Base-by-base conservation (phyloP, 257 asterid genomes). In the Thymus quinquecostatus region DNA sequence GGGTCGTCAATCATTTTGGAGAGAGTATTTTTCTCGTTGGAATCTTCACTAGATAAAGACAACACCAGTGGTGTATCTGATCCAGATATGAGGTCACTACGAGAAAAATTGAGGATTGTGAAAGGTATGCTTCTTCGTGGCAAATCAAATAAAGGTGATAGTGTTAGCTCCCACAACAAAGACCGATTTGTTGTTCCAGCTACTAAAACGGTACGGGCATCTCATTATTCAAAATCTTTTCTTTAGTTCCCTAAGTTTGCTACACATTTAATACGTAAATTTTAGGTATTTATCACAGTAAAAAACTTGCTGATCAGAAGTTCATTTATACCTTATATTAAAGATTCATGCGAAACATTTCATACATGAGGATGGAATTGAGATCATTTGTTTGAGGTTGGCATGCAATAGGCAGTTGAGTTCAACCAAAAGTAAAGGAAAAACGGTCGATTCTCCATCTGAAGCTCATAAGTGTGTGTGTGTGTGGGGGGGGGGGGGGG, bases 1-100 rank as follows among this genome's bases (percentile, higher is more conserved):
- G 84, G 79, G 41, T 89, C 96, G 1, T 32, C 76, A 13, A 80
- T 79, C 64, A 76, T 89, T 73, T 73, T 92, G 73, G 74, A 79
- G 71, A 83, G 92, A 86, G 81, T 87, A 38, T 34, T 83, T 67
- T 33, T 66, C 82, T 70, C 74, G 30, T 47, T 90, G 80, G 76
- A 69, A 60, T 74, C 78, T 63, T 68, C 82, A 43, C 41, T 83
- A 3, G 83, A 77, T 53, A 73, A 50, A 33, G 78, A 79, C 63
- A 49, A 63, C 64, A 70, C 70, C 41, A 62, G 77, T 62, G 87
- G 79, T 44, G 29, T 80, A 65, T 71, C 93, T 44, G 86, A 79
- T 57, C 74, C 81, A 58, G 91, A 86, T 55, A 79, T 79, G 81
- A 82, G 66, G 54, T 81, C 43, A 47, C 81, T 95, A 51, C 69